phyloP scores from a whole-genome alignment of 2,329 filamentous ascomycete species.

The Pseudocercospora musae region DNA sequence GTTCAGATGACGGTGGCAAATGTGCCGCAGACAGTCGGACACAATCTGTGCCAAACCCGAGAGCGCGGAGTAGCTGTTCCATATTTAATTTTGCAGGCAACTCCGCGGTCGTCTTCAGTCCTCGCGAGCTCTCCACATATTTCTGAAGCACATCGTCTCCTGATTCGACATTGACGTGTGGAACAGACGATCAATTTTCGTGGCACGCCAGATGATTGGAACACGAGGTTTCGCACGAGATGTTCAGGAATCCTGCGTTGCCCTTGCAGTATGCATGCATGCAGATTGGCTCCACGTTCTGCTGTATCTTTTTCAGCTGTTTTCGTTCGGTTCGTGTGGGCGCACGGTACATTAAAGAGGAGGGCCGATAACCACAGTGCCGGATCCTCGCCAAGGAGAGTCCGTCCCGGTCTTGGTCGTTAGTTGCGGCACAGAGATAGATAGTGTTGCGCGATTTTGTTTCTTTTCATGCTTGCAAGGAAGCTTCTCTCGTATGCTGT shows the following conservation, averaged over 20 bases:
- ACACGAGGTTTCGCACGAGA: neutral
- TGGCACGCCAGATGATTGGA: neutral
- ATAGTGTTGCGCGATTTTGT: neutral
- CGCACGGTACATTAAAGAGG: neutral
- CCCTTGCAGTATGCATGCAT: neutral
- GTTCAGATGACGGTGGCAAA: neutral
- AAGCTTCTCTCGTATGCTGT: neutral
- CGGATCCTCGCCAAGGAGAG: neutral
- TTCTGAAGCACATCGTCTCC: neutral
- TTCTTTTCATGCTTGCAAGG: neutral
- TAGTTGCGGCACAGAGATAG: neutral
- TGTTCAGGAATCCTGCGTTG: neutral
- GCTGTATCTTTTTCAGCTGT: neutral
- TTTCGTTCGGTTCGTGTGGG: neutral
- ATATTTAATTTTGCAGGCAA: no score
- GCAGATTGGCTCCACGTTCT: neutral
- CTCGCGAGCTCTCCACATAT: neutral
- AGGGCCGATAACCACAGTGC: neutral
- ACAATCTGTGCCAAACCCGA: neutral
- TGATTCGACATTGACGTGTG: no score
- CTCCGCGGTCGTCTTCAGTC: no score
- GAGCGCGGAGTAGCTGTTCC: neutral
- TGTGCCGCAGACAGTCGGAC: neutral
- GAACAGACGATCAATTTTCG: no score
- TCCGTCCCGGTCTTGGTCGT: neutral